A percentile compares a stretch with the other conserved stretches of the same genome.
Conservation (phyloP, 805 yeast genomes). For the Ogataea methylovora region DNA sequence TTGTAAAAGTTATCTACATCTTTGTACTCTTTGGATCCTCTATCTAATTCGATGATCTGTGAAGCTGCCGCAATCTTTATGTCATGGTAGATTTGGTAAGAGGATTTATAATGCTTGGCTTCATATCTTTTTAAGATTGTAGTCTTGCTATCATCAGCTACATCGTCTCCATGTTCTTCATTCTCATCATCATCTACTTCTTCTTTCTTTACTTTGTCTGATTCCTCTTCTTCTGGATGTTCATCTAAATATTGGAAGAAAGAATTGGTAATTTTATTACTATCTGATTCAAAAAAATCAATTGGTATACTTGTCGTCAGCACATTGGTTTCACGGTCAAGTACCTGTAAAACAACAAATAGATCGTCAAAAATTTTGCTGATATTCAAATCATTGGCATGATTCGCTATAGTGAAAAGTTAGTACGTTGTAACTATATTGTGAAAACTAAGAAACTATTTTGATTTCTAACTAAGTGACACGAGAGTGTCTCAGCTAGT, state of each 20-base stretch:
- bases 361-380: conserved; percentile 17
- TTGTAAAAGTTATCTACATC: conserved; percentile 57
- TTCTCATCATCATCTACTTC: neutral
- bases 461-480: too few relatives aligned
- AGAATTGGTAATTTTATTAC: conserved; percentile 35
- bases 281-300: conserved; percentile 36
- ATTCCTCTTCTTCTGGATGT: conserved; percentile 16
- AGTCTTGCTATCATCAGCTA: conserved; percentile 1
- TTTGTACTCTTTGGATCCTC: conserved; percentile 42
- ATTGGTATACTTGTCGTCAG: conserved; percentile 29
- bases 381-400: too few relatives aligned
- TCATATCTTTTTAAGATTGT: conserved; percentile 37
- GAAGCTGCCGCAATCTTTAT: conserved; percentile 46
- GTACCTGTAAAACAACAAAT: conserved; percentile 10
- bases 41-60: conserved; percentile 37
- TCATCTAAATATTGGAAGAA: conserved; percentile 29
- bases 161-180: conserved; percentile 3
- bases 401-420: too few relatives aligned
- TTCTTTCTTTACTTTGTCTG: neutral
- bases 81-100: conserved; percentile 62
- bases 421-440: too few relatives aligned
- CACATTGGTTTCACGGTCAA: conserved; percentile 15
- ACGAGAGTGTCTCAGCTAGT: too few relatives aligned
- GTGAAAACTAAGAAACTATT: too few relatives aligned
- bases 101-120: conserved; percentile 32